Percentiles rank a stretch among this genome's conserved stretches.
Conservation (phyloP, 306 rosid genomes). For the Quercus gilva region DNA sequence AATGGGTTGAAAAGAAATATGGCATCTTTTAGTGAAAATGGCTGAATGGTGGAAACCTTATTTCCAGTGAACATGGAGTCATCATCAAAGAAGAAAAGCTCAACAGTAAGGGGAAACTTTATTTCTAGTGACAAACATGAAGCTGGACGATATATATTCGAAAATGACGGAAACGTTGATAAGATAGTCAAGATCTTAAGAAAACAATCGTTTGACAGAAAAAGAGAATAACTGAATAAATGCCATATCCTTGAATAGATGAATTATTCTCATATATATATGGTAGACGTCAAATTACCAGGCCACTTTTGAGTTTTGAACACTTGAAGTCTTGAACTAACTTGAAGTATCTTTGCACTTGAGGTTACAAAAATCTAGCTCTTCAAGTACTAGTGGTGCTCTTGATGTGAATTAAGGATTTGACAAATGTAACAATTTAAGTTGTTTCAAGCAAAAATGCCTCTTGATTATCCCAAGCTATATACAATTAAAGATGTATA, state of each 20-base stretch:
- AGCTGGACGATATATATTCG: conserved; percentile 27
- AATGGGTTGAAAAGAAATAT: too few relatives aligned
- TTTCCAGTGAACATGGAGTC: conserved; percentile 64
- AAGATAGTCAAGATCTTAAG: conserved; percentile 49
- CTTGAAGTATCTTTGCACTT: not conserved
- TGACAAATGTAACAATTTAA: too few relatives aligned
- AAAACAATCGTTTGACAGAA: conserved; percentile 39
- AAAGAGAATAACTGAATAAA: not conserved
- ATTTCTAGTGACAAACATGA: conserved; percentile 37
- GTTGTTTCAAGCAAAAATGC: not conserved
- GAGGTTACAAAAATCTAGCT: not conserved
- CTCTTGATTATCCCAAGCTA: too few relatives aligned
- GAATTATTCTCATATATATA: conserved; percentile 1
- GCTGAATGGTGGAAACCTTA: too few relatives aligned
- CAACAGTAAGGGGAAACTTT: too few relatives aligned
- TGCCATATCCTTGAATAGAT: not conserved
- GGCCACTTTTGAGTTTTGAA: not conserved
- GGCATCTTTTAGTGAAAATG: too few relatives aligned
- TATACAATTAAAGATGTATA: too few relatives aligned
- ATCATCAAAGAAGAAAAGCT: conserved; percentile 43
- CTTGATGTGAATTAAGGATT: not conserved
- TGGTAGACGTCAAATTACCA: not conserved
- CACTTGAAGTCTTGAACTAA: not conserved
- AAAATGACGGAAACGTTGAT: conserved; percentile 25
- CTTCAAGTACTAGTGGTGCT: not conserved